Conservation (phyloP, 257 asterid species). For the Marsdenia floribunda region DNA sequence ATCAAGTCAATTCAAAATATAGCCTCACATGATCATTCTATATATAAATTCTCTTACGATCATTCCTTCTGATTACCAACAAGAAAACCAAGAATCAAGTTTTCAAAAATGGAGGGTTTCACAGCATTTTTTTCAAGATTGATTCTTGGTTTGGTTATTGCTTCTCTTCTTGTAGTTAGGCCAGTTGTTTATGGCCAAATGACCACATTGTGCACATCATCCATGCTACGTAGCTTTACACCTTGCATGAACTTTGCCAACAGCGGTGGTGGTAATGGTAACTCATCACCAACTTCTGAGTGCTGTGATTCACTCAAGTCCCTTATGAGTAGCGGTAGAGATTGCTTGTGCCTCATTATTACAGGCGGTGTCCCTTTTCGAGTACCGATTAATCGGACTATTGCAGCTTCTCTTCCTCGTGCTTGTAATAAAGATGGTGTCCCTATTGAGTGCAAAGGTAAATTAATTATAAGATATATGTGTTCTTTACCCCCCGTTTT, state of each 20-base stretch:
- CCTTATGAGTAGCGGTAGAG: conserved; percentile 57
- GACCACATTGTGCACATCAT: conserved; percentile 43
- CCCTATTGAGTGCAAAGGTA: conserved; percentile 71
- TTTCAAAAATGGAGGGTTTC: conserved; percentile 18
- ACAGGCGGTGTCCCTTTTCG: conserved; percentile 55
- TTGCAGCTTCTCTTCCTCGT: conserved; percentile 63
- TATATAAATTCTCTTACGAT: neutral
- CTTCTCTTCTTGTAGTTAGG: conserved; percentile 17
- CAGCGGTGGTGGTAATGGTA: conserved; percentile 35
- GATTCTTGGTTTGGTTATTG: conserved; percentile 22
- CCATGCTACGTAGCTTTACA: conserved; percentile 52
- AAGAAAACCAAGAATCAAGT: neutral
- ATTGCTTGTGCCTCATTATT: conserved; percentile 57
- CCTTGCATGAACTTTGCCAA: conserved; percentile 47
- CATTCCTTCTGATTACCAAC: neutral
- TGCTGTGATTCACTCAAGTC: conserved; percentile 70
- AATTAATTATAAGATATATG: neutral
- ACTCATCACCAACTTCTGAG: conserved; percentile 43
- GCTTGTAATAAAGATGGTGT: conserved; percentile 67
- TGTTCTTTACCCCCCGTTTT: neutral
- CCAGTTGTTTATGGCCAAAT: conserved; percentile 39
- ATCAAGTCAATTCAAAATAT: conserved; percentile 4
- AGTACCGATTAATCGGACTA: conserved; percentile 52
- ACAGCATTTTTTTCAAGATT: conserved; percentile 23
- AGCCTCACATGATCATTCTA: neutral